phyloP scores from a whole-genome alignment of 768 basidiomycete genomes.

The Termitomyces heimii region DNA sequence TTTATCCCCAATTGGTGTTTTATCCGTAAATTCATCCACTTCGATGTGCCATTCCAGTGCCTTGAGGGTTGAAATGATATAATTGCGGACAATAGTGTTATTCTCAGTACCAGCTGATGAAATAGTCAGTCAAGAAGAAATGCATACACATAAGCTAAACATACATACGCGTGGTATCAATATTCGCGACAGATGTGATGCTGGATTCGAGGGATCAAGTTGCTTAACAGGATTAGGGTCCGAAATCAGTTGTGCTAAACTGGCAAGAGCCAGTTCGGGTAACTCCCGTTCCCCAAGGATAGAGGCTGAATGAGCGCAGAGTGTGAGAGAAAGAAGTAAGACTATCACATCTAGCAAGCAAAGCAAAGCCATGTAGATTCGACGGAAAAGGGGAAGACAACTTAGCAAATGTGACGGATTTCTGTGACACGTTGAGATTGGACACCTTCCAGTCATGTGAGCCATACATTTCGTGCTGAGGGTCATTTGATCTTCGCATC shows the following conservation, averaged over 20 bases:
- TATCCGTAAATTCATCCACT: slow-evolving; percentile 70
- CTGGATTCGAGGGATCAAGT: slow-evolving; percentile 57
- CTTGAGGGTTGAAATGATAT: slow-evolving; percentile 70
- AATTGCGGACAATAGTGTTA: slow-evolving; percentile 76
- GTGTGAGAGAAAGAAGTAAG: slow-evolving; percentile 23
- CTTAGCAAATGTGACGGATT: background rate
- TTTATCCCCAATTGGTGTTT: slow-evolving; percentile 78
- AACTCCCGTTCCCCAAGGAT: slow-evolving; percentile 36
- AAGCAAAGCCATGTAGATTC: slow-evolving; percentile 5
- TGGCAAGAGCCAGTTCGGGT: slow-evolving; percentile 39
- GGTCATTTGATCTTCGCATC: too few species aligned
- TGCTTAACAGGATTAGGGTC: slow-evolving; percentile 62
- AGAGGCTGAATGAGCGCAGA: slow-evolving; percentile 27
- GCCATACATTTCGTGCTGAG: too few species aligned
- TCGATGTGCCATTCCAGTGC: slow-evolving; percentile 84
- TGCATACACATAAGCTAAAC: slow-evolving; percentile 18
- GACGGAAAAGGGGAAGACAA: background rate
- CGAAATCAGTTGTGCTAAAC: slow-evolving; percentile 45
- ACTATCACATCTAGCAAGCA: slow-evolving; percentile 18
- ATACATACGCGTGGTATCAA: slow-evolving; percentile 80
- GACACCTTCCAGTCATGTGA: too few species aligned
- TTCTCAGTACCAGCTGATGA: slow-evolving; percentile 62
- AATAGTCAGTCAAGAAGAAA: slow-evolving; percentile 3
- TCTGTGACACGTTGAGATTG: too few species aligned
- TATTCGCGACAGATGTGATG: slow-evolving; percentile 75